These are phyloP conservation scores for Acanthamoeba comandoni DNA, from an alignment of 208 protist genomes.

Conservation along the genomic window DNA sequence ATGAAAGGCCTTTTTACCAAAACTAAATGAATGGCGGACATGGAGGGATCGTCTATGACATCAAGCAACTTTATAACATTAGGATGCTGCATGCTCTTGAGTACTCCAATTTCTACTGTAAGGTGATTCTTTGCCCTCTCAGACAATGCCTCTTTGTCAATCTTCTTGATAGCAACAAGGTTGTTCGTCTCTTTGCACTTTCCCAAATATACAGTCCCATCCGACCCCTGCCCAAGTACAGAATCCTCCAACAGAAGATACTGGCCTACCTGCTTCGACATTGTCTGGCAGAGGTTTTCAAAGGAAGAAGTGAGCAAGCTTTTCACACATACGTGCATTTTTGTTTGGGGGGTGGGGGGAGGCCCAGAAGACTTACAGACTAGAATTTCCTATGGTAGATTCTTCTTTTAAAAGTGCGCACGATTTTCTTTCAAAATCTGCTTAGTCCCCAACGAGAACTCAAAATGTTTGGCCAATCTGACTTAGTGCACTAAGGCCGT, in stretches of 20 bases:
- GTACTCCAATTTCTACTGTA: conserved; percentile 17
- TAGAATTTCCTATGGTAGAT: too few species aligned
- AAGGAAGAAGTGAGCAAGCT: too few species aligned
- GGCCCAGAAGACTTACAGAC: too few species aligned
- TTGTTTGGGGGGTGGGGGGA: too few species aligned
- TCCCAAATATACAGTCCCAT: conserved; percentile 38
- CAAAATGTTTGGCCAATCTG: too few species aligned
- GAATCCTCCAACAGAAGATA: not conserved
- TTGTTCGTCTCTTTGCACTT: not conserved
- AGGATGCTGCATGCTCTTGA: not conserved
- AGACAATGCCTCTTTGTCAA: conserved; percentile 8
- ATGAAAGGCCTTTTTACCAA: not conserved
- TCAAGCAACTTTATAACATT: conserved; percentile 55
- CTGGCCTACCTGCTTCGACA: not conserved
- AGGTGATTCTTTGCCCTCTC: conserved; percentile 35
- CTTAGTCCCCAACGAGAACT: too few species aligned
- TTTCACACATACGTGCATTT: too few species aligned
- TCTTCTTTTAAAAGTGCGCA: too few species aligned
- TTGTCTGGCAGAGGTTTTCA: too few species aligned
- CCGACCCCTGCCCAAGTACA: conserved; percentile 30
- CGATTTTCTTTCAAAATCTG: too few species aligned
- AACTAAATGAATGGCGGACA: conserved; percentile 5
- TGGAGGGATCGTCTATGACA: conserved; percentile 11
- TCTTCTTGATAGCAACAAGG: conserved; percentile 27
- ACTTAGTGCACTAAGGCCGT: too few species aligned